Evolutionary conservation across 495 filamentous ascomycete genomes (phyloP).

Genomic region (Aspergillus sparsus): DNA sequence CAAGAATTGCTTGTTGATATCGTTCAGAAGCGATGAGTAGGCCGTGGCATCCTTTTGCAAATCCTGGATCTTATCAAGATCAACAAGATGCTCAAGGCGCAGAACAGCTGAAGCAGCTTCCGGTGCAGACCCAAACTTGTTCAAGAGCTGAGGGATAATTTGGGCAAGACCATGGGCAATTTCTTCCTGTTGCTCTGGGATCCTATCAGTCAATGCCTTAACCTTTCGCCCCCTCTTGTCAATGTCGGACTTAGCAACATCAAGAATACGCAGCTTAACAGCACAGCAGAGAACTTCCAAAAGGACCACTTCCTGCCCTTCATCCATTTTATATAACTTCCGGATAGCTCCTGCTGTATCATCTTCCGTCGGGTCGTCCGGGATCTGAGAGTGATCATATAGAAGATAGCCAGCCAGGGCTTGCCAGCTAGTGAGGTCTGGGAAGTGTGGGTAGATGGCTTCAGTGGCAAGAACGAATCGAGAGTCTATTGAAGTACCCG

Average conservation of each 20-base stretch:
- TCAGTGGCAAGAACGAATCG: conserved; percentile 83
- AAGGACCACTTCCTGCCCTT: conserved; percentile 79
- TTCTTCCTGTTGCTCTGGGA: conserved; percentile 67
- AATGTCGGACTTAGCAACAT: conserved; percentile 57
- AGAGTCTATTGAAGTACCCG: conserved; percentile 61
- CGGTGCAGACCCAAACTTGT: conserved; percentile 88
- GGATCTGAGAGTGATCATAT: conserved; percentile 76
- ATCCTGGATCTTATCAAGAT: conserved; percentile 86
- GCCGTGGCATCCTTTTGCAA: conserved; percentile 81
- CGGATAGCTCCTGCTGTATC: conserved; percentile 58
- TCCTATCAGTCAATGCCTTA: conserved; percentile 61
- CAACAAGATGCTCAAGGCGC: conserved; percentile 81
- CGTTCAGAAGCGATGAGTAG: conserved; percentile 80
- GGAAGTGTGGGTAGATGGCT: conserved; percentile 77
- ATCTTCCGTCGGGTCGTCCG: conserved; percentile 50
- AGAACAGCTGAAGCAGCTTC: conserved; percentile 82
- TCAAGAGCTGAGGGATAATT: conserved; percentile 80
- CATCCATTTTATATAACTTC: conserved; percentile 66
- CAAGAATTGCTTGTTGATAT: conserved; percentile 91
- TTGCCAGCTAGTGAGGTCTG: conserved; percentile 83
- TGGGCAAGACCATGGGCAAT: conserved; percentile 71
- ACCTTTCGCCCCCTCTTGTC: conserved; percentile 62
- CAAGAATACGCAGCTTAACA: conserved; percentile 65
- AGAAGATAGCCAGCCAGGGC: conserved; percentile 84
- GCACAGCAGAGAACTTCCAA: conserved; percentile 82